These are phyloP conservation scores for Vitis rupestris DNA, from an alignment of 164 flowering plant genomes.

Conservation along the genomic window DNA sequence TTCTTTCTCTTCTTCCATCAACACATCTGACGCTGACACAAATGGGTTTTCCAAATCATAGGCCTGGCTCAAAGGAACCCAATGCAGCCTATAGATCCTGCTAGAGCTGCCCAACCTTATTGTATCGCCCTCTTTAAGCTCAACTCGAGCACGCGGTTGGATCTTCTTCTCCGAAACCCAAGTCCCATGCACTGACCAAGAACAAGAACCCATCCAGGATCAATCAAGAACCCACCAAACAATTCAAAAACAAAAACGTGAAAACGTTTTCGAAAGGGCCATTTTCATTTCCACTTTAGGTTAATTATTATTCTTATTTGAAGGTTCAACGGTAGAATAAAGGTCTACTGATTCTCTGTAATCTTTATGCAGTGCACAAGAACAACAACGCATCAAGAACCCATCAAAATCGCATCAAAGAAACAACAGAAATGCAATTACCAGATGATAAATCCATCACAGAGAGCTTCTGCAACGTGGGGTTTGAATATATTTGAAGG, in stretches of 20 bases:
- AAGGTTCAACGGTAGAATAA: no score
- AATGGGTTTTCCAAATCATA: constrained; percentile 55
- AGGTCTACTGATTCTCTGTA: no score
- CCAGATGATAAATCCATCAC: constrained; percentile 80
- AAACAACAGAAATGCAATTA: constrained; percentile 15
- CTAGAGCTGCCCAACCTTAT: constrained; percentile 77
- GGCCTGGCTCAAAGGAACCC: constrained; percentile 64
- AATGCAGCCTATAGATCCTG: constrained; percentile 72
- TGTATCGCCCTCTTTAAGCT: constrained; percentile 70
- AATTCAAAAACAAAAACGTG: neutral
- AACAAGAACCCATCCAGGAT: constrained; percentile 8
- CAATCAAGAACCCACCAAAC: constrained; percentile 4
- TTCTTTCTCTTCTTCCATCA: constrained; percentile 13
- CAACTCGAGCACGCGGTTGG: constrained; percentile 47
- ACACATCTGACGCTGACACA: constrained; percentile 25
- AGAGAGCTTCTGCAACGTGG: constrained; percentile 46
- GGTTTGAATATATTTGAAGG: constrained; percentile 57
- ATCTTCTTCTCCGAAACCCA: constrained; percentile 77
- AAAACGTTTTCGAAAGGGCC: no score
- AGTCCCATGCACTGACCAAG: constrained; percentile 76
- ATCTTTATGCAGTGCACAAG: no score
- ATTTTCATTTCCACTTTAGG: no score
- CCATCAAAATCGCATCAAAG: neutral
- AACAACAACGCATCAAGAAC: neutral
- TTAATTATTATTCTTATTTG: no score